Conservation (phyloP, 352 stramenopile genomes). For the Pythium dissimile region DNA sequence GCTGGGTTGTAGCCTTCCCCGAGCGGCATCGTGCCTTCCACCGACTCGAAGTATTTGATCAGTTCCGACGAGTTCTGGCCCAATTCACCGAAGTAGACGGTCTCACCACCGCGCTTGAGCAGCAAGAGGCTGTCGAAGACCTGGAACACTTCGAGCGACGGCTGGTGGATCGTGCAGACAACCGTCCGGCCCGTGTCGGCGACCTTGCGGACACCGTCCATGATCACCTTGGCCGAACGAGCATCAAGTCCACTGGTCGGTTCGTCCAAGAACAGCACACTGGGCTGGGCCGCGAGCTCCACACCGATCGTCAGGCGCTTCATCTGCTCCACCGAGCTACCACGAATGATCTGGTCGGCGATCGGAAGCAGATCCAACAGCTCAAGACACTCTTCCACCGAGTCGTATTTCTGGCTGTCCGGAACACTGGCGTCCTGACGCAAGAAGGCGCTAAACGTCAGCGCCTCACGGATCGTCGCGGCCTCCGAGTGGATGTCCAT, state of each 20-base stretch:
- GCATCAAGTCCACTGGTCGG: constrained; percentile 82
- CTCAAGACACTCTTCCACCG: constrained; percentile 35
- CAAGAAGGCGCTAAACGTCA: constrained; percentile 11
- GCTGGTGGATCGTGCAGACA: constrained; percentile 30
- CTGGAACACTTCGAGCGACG: constrained; percentile 21
- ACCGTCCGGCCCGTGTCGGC: constrained; percentile 34
- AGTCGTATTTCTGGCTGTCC: constrained; percentile 31
- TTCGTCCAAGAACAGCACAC: constrained; percentile 73
- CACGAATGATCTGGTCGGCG: constrained; percentile 28
- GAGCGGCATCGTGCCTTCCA: constrained; percentile 11
- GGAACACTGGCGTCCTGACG: constrained; percentile 15
- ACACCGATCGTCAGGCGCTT: constrained; percentile 51
- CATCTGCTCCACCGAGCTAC: constrained; percentile 38
- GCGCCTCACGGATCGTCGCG: constrained; percentile 9
- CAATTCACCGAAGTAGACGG: constrained; percentile 21
- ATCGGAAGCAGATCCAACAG: constrained; percentile 29
- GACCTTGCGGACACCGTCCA: constrained; percentile 81
- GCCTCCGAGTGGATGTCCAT: constrained; percentile 16
- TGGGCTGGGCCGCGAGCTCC: constrained; percentile 69
- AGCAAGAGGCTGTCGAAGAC: constrained; percentile 22
- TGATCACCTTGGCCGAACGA: constrained; percentile 64
- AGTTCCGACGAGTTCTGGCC: constrained; percentile 18
- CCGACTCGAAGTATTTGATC: constrained; percentile 43
- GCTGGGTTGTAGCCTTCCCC: constrained; percentile 29
- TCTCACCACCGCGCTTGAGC: constrained; percentile 20